phyloP scores from a whole-genome alignment of 2,329 filamentous ascomycete species.

The Ceratocystis variospora region DNA sequence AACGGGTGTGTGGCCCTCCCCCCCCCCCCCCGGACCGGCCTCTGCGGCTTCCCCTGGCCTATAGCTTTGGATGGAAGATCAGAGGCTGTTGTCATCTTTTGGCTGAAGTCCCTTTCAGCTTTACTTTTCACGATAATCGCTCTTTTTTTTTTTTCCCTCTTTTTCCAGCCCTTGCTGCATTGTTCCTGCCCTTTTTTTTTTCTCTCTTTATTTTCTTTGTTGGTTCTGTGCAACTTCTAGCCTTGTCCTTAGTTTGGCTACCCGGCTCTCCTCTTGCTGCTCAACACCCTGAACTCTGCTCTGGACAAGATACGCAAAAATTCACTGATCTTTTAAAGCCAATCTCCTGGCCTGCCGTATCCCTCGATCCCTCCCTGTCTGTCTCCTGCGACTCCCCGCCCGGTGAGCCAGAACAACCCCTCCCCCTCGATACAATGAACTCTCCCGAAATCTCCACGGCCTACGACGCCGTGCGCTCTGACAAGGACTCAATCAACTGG shows the following conservation, averaged over 20 bases:
- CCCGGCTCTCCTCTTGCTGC: background rate
- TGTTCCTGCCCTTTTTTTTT: background rate
- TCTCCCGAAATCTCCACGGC: slow-evolving; percentile 46
- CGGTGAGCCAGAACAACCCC: background rate
- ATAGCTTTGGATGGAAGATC: background rate
- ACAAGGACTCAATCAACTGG: slow-evolving; percentile 54
- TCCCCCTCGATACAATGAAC: slow-evolving; percentile 26
- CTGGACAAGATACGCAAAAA: background rate
- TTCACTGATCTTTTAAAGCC: background rate
- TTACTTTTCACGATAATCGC: background rate
- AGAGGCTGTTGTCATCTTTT: background rate
- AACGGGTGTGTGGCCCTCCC: no score
- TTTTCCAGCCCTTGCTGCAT: background rate
- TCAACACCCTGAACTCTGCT: background rate
- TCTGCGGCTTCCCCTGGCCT: background rate
- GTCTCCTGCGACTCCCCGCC: background rate
- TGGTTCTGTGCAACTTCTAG: background rate
- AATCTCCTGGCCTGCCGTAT: background rate
- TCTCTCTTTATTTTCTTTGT: background rate
- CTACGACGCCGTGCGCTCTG: slow-evolving; percentile 52
- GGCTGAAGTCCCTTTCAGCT: background rate
- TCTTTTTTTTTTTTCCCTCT: background rate
- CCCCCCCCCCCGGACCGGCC: background rate
- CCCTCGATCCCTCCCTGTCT: background rate
- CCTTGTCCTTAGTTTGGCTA: background rate